phyloP scores from a whole-genome alignment of 2,329 filamentous ascomycete genomes.

The Phaeosphaeriaceae sp. region DNA sequence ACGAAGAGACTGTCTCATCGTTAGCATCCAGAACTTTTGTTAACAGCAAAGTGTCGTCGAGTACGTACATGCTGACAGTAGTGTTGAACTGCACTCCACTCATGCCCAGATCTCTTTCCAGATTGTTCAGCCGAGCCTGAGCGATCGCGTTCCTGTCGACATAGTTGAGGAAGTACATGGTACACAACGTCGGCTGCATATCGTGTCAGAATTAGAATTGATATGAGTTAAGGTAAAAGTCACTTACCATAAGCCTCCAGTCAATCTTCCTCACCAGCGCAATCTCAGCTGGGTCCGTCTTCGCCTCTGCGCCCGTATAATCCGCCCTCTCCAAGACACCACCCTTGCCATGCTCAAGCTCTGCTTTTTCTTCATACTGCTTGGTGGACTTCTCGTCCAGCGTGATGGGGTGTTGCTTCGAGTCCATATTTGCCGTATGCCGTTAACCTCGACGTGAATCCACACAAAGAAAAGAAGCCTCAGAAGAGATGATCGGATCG shows the following conservation, averaged over 20 bases:
- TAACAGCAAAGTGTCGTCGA: background rate
- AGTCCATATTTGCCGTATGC: constrained; percentile 5
- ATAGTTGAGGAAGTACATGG: constrained; percentile 53
- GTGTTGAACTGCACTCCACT: constrained; percentile 36
- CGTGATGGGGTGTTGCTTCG: constrained; percentile 12
- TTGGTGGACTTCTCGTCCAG: constrained; percentile 23
- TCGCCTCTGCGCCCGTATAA: constrained; percentile 40
- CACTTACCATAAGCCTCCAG: constrained; percentile 38
- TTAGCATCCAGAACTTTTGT: background rate
- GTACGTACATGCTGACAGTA: constrained; percentile 57
- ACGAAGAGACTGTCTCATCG: constrained; percentile 55
- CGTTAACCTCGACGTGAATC: background rate
- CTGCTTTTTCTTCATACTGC: constrained; percentile 27
- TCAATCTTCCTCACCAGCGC: constrained; percentile 43
- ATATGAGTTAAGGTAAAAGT: too few relatives aligned
- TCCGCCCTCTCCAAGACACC: constrained; percentile 24
- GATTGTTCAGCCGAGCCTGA: constrained; percentile 67
- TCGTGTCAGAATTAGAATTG: constrained; percentile 3
- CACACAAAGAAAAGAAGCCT: background rate
- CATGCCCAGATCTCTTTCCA: constrained; percentile 60
- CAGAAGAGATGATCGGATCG: background rate
- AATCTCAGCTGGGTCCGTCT: constrained; percentile 42
- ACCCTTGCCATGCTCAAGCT: constrained; percentile 23
- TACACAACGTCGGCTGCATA: constrained; percentile 48
- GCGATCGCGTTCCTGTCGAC: constrained; percentile 70